Conservation (phyloP, 495 filamentous ascomycete genomes). For the Lophiostoma macrostomum region DNA sequence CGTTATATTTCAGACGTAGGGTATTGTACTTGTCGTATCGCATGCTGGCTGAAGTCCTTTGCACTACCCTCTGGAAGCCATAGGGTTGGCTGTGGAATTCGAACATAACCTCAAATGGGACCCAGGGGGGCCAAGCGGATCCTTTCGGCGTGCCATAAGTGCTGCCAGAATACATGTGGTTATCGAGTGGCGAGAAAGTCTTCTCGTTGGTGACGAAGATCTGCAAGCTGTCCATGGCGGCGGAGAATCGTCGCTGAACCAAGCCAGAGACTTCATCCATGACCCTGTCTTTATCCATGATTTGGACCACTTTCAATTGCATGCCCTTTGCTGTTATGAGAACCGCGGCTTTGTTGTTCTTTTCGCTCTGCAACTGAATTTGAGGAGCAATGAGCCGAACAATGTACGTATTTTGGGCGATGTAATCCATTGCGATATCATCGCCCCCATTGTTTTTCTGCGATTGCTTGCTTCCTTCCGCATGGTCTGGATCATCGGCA, state of each 20-base stretch:
- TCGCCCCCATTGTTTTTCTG: constrained; percentile 52
- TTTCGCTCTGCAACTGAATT: constrained; percentile 96
- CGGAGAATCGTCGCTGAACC: constrained; percentile 87
- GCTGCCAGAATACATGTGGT: constrained; percentile 92
- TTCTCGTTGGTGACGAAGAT: constrained; percentile 96
- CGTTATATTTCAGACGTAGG: constrained; percentile 93
- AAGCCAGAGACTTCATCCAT: constrained; percentile 90
- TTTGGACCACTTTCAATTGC: constrained; percentile 92
- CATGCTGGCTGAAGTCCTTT: constrained; percentile 88
- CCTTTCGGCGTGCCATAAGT: constrained; percentile 81
- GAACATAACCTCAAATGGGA: constrained; percentile 96
- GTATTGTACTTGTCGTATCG: constrained; percentile 98
- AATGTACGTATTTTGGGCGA: constrained; percentile 90
- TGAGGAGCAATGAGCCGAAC: constrained; percentile 93
- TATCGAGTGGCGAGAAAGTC: constrained; percentile 70
- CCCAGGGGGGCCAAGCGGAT: constrained; percentile 94
- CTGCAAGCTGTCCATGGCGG: constrained; percentile 93
- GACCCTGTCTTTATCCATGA: constrained; percentile 93
- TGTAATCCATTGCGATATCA: constrained; percentile 83
- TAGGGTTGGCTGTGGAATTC: constrained; percentile 90
- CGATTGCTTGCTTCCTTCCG: constrained; percentile 15
- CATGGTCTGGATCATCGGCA: constrained; percentile 57
- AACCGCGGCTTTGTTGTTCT: constrained; percentile 88
- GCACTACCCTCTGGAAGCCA: constrained; percentile 91
- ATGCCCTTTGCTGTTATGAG: constrained; percentile 94